Percentiles rank a stretch among this genome's conserved stretches.
These are phyloP conservation scores for Schizosaccharomyces osmophilus DNA, from an alignment of 805 yeast species.

Conservation along the genomic window DNA sequence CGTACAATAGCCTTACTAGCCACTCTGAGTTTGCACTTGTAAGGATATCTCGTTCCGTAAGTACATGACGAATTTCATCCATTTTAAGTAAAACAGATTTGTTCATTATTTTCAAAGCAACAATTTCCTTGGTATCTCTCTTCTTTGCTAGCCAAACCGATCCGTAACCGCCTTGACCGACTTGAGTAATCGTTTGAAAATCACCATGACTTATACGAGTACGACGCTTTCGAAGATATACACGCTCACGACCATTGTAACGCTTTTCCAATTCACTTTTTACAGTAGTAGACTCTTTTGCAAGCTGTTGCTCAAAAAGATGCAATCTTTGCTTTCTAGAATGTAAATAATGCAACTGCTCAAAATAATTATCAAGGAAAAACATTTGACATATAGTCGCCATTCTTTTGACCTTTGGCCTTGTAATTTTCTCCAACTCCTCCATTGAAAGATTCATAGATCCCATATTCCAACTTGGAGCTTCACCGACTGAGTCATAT, in stretches of 20 bases:
- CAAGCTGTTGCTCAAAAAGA: conserved; percentile 32
- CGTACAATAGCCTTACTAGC: conserved; percentile 80
- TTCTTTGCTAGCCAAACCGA: conserved; percentile 92
- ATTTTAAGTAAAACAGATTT: conserved; percentile 64
- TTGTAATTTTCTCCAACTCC: neutral
- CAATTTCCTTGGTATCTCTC: conserved; percentile 79
- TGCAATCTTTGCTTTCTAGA: conserved; percentile 61
- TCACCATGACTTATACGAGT: conserved; percentile 83
- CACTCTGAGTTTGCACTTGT: conserved; percentile 92
- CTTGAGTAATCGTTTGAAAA: conserved; percentile 89
- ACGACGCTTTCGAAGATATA: conserved; percentile 64
- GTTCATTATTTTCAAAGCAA: conserved; percentile 80
- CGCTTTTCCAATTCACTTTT: conserved; percentile 44
- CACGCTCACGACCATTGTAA: conserved; percentile 65
- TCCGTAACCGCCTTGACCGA: conserved; percentile 98
- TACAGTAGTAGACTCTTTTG: conserved; percentile 16
- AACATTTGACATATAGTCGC: conserved; percentile 10
- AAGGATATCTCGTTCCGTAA: conserved; percentile 86
- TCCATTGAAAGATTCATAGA: neutral
- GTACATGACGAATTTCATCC: conserved; percentile 85
- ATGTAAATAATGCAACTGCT: conserved; percentile 77
- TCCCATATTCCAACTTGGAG: neutral
- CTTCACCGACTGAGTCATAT: no score
- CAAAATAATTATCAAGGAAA: conserved; percentile 87
- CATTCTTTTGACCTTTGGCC: neutral